A percentile compares a stretch with the other conserved stretches of the same genome.
These are phyloP conservation scores for Geotrichum reessii DNA, from an alignment of 1,139 yeast species.

Conservation along the genomic window DNA sequence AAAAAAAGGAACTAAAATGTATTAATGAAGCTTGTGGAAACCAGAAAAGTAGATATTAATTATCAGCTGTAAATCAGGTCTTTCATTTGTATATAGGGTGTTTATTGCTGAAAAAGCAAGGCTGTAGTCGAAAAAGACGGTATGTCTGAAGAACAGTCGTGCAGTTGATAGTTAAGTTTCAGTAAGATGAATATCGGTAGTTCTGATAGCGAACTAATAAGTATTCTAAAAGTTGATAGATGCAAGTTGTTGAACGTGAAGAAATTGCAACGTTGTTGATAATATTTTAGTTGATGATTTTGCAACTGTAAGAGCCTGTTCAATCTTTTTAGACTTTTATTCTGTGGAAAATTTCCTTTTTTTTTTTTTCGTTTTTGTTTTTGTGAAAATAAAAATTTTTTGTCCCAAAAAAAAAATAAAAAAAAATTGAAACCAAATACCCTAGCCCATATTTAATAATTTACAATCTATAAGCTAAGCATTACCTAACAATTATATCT, in stretches of 20 bases:
- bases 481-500: background rate
- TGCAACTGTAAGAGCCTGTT: background rate
- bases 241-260: background rate
- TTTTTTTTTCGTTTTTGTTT: background rate
- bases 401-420: background rate
- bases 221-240: background rate
- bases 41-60: background rate
- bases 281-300: background rate
- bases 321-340: background rate
- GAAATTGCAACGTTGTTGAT: background rate
- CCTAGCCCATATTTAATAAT: background rate
- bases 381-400: background rate
- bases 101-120: background rate
- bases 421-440: background rate
- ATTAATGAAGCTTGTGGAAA: background rate
- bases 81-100: slow-evolving; percentile 6
- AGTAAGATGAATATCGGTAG: background rate
- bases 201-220: background rate
- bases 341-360: background rate
- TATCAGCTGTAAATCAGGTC: slow-evolving; percentile 5
- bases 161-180: background rate
- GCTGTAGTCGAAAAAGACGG: background rate
- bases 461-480: too few relatives aligned
- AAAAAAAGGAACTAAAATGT: background rate
- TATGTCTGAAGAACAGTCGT: background rate